Conservation (phyloP, 257 asterid species). For the Linaria vulgaris region DNA sequence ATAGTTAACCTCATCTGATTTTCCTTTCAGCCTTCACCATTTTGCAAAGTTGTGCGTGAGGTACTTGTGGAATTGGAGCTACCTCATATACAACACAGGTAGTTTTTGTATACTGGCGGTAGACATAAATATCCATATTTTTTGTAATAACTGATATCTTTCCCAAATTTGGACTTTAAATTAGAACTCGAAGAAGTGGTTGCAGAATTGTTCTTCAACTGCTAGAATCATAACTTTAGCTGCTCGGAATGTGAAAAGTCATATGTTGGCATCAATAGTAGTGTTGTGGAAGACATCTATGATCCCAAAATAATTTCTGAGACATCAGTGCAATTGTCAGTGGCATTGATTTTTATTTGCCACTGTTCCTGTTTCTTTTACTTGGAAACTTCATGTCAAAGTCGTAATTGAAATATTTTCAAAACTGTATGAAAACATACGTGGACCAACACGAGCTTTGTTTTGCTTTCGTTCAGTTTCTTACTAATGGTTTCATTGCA, state of each 20-base stretch:
- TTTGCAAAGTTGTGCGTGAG: constrained; percentile 93
- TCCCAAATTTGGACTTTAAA: no score
- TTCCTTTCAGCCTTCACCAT: constrained; percentile 74
- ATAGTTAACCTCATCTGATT: background rate
- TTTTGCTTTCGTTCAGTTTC: background rate
- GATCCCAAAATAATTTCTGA: no score
- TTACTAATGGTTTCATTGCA: constrained; percentile 31
- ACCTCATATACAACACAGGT: constrained; percentile 93
- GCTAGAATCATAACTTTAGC: background rate
- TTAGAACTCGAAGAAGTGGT: background rate
- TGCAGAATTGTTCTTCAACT: background rate
- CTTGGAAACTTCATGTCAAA: background rate
- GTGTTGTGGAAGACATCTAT: no score
- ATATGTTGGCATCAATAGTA: background rate
- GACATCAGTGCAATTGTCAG: background rate
- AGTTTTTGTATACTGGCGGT: background rate
- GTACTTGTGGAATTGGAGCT: constrained; percentile 85
- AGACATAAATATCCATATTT: background rate
- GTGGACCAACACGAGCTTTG: no score
- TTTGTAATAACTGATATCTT: no score
- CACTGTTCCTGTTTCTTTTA: no score
- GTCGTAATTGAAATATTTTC: background rate
- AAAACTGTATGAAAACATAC: no score
- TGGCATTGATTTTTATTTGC: background rate
- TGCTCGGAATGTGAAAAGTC: background rate